Evolutionary conservation across 352 stramenopile genomes (phyloP), one percentile per base, ranked within the genome.

Genomic region (Elongisporangium prolatum): DNA sequence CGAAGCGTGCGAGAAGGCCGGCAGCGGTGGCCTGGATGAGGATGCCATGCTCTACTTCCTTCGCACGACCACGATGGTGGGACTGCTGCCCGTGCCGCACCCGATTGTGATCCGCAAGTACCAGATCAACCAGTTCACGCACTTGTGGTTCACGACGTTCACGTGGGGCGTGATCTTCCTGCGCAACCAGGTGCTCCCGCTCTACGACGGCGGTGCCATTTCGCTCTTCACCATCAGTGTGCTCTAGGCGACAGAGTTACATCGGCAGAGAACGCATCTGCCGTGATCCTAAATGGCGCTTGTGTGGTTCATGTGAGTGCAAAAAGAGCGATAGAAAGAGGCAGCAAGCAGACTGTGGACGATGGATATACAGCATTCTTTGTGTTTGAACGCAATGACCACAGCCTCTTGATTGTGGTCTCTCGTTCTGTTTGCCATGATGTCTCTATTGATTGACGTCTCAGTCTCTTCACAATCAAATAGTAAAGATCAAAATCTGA

Each of bases 101-200:
- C 86, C 96, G 2, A 99, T 99, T 71, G 95, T 99, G 20, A 99
- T 99, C 68, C 81, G 97, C 56, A 98, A 98, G 74, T 99, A 99
- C 72, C 94, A 99, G 75, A 97, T 97, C 59, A 99, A 99, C 77
- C 89, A 98, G 72, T 99, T 98, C 64, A 99, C 97, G 25, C 91
- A 96, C 22, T 72, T 99, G 47, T 99, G 97, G 97, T 99, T 99
- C 72, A 99, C 96, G 25, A 98, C 96, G 14, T 99, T 98, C 66
- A 97, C 98, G 68, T 99, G 97, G 97, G 97, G 97, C 44, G 96
- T 99, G 48, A 97, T 99, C 65, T 99, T 99, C 75, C 81, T 99
- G 53, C 91, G 95, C 49, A 98, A 98, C 80, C 96, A 99, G 64
- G 66, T 91, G 59, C 80, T 98, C 44, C 97, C 97, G 53, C 91